Evolutionary conservation across 441 rosid genomes (phyloP).

Genomic region (Pelargonium citronellum): DNA sequence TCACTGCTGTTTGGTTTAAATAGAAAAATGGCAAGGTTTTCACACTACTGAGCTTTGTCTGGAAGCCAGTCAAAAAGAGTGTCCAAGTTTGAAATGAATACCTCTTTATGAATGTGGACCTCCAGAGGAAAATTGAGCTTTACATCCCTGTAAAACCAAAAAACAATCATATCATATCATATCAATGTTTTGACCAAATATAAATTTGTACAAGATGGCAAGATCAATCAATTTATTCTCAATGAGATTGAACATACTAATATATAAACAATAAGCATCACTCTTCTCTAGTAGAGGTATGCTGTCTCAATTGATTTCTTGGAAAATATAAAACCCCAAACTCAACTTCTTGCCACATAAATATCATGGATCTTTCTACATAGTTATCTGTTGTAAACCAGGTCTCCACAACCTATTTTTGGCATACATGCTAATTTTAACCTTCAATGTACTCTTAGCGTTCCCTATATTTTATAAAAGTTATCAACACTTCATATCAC

Average conservation of each 20-base stretch:
- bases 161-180: not conserved
- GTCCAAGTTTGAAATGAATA: constrained; percentile 16
- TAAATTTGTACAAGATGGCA: not conserved
- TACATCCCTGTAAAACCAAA: constrained; percentile 51
- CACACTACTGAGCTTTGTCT: not conserved
- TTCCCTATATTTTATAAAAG: not conserved
- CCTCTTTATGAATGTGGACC: constrained; percentile 56
- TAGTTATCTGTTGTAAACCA: not conserved
- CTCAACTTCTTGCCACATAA: not conserved
- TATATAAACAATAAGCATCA: too few relatives aligned
- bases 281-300: too few relatives aligned
- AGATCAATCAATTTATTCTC: constrained; percentile 34
- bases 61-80: constrained; percentile 1
- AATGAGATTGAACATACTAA: constrained; percentile 56
- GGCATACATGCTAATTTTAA: not conserved
- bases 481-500: not conserved
- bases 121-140: constrained; percentile 65
- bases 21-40: not conserved
- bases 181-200: not conserved
- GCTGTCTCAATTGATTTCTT: too few relatives aligned
- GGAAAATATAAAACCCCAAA: constrained; percentile 16
- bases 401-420: not conserved
- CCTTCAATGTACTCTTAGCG: not conserved
- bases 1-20: too few relatives aligned
- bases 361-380: too few relatives aligned